Base-by-base conservation (phyloP, 2,329 filamentous ascomycete genomes). In the Phyllosticta citrichinensis region DNA sequence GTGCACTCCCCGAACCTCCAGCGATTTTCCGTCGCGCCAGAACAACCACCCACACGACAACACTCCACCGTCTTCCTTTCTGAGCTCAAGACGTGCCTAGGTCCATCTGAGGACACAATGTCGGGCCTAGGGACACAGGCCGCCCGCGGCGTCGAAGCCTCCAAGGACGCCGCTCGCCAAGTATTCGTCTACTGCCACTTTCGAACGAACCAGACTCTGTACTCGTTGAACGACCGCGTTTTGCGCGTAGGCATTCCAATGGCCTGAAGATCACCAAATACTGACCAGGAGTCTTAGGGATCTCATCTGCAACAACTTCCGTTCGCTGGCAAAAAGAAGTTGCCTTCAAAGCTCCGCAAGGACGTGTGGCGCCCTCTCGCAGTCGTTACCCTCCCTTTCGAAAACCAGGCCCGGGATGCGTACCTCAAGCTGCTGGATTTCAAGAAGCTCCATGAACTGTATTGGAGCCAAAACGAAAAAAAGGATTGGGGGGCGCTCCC, bases 121-220 rank as follows among this genome's bases (percentile, higher is more conserved):
- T 47, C 40, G 40, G 40, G 40, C 40, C 40, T 47, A 47, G 40
- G 40, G 40, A 47, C 40, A 47, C 40, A 47, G 40, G 40, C 40
- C 17, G 40, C 40, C 17, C 40, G 40, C 14, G 40, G 40, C 40
- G n/a, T 47, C 40, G 40, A 47, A 47, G 40, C 40, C 40, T 47
- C 40, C 6, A 47, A 47, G 40, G 40, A 47, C 4, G 40, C 40
- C n/a, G 40, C 40, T 47, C 77, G 80, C 67, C 79, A 84, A 71
- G 84, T 87, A 68, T 87, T 83, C 71, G 79, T 81, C 68, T 87
- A 85, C 73, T 78, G 79, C 67, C 80, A 87, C 70, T 75, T 83
- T 66, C 78, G 79, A 64, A 86, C 84, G 40, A 84, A 85, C 62
- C 84, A 87, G 72, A 80, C 86, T 65, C 74, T 87, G 60, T 87